These are phyloP conservation scores for Fusarium denticulatum DNA, from an alignment of 2,329 filamentous ascomycete genomes.

Conservation along the genomic window DNA sequence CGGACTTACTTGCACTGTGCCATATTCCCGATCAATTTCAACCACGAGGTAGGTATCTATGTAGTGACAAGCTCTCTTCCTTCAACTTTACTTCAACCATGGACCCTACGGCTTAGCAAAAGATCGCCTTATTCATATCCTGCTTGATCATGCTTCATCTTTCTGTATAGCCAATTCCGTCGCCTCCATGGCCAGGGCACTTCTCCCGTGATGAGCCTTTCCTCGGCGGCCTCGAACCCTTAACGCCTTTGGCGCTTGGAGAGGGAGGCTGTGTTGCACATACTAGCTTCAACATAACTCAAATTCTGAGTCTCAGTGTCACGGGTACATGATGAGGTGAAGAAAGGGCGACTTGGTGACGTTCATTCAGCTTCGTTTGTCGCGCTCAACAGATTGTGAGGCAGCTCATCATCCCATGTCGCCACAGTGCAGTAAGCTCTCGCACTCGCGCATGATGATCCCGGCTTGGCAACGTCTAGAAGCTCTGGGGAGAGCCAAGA, in stretches of 20 bases:
- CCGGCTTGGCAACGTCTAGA: conserved; percentile 30
- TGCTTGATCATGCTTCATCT: not conserved
- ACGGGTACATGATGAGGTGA: not conserved
- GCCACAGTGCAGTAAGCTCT: conserved; percentile 22
- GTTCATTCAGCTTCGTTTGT: conserved; percentile 8
- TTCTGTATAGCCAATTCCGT: not conserved
- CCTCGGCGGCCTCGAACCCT: conserved; percentile 34
- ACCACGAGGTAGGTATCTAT: not conserved
- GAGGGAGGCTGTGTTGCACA: conserved; percentile 34
- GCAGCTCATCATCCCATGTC: conserved; percentile 13
- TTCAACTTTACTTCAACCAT: not conserved
- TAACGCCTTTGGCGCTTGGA: conserved; percentile 18
- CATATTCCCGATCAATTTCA: not conserved
- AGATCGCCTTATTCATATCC: not conserved
- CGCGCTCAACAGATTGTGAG: conserved; percentile 14
- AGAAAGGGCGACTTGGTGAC: conserved; percentile 6
- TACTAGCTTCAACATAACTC: not conserved
- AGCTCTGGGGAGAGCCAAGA: conserved; percentile 29
- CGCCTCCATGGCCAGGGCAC: not conserved
- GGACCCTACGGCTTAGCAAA: not conserved
- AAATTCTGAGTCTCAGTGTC: not conserved
- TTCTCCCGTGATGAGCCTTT: not conserved
- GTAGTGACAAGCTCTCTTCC: not conserved
- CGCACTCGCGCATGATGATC: not conserved
- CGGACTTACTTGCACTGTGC: not conserved